Conservation (phyloP, 1,284 basidiomycete species). For the Cryptococcus sp. region DNA sequence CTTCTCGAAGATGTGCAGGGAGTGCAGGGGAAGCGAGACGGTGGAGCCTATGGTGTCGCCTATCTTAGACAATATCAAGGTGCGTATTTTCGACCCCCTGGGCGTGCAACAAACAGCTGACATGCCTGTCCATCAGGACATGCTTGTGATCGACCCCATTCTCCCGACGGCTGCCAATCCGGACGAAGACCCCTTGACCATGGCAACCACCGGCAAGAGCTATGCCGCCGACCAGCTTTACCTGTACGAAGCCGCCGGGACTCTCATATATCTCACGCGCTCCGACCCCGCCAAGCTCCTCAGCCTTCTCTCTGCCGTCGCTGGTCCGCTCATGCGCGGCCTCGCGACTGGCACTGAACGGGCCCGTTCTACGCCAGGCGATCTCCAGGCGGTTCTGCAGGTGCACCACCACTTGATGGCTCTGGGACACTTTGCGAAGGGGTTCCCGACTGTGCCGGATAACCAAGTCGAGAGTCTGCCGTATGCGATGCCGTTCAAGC, state of each 20-base stretch:
- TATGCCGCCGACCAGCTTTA: conserved; percentile 90
- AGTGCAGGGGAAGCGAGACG: conserved; percentile 69
- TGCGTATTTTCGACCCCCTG: conserved; percentile 20
- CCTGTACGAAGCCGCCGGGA: conserved; percentile 89
- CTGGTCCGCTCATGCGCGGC: conserved; percentile 75
- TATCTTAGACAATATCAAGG: conserved; percentile 69
- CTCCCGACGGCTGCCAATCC: conserved; percentile 53
- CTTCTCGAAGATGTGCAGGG: conserved; percentile 88
- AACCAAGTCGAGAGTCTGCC: conserved; percentile 69
- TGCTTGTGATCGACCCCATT: conserved; percentile 53
- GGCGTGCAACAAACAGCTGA: not conserved
- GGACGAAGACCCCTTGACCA: conserved; percentile 59
- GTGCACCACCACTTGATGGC: conserved; percentile 97
- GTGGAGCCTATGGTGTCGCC: conserved; percentile 66
- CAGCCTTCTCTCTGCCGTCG: conserved; percentile 68
- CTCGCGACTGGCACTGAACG: conserved; percentile 65
- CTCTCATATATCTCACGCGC: conserved; percentile 69
- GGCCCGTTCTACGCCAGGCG: conserved; percentile 21
- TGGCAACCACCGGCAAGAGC: conserved; percentile 64
- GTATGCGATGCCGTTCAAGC: conserved; percentile 73
- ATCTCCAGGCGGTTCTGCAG: conserved; percentile 69
- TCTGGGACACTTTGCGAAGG: conserved; percentile 90
- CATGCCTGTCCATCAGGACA: conserved; percentile 42
- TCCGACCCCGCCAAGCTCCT: conserved; percentile 67
- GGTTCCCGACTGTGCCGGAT: conserved; percentile 84